These are phyloP conservation scores for Lonicera japonica DNA, from an alignment of 129 eudicot genomes.

Conservation along the genomic window DNA sequence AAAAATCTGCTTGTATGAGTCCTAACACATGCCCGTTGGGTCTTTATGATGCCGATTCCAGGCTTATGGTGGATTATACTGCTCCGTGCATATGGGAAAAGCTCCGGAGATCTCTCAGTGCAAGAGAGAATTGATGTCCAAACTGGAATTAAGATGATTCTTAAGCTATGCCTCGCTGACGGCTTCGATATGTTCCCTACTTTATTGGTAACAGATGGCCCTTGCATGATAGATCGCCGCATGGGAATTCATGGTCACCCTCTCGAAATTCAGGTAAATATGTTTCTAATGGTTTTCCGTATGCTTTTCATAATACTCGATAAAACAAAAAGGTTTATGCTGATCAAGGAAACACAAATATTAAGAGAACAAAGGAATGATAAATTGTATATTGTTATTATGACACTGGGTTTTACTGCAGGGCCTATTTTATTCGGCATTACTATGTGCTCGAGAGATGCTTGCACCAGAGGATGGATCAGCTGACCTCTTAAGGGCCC, in stretches of 20 bases:
- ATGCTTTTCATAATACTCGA: too few species aligned
- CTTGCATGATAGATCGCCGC: constrained; percentile 86
- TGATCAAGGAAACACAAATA: not conserved
- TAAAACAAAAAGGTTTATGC: not conserved
- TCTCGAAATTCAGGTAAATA: constrained; percentile 63
- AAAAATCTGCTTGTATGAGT: not conserved
- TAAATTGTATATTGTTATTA: not conserved
- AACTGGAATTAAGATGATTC: constrained; percentile 71
- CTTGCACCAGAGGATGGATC: constrained; percentile 66
- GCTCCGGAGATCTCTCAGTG: constrained; percentile 50
- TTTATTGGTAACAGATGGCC: constrained; percentile 72
- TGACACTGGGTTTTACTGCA: constrained; percentile 24
- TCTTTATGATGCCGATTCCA: constrained; percentile 2
- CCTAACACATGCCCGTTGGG: too few species aligned
- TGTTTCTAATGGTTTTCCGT: too few species aligned
- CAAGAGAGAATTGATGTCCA: constrained; percentile 74
- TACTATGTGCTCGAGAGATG: constrained; percentile 70
- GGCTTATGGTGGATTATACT: constrained; percentile 87
- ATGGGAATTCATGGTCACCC: constrained; percentile 93
- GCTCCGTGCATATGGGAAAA: constrained; percentile 68
- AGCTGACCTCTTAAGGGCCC: constrained; percentile 42
- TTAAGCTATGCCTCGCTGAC: constrained; percentile 65
- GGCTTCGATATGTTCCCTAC: constrained; percentile 90
- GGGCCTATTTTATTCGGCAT: constrained; percentile 64
- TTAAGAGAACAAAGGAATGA: not conserved